Evolutionary conservation across 1,284 basidiomycete species (phyloP).

Genomic region (Moesziomyces sp.): DNA sequence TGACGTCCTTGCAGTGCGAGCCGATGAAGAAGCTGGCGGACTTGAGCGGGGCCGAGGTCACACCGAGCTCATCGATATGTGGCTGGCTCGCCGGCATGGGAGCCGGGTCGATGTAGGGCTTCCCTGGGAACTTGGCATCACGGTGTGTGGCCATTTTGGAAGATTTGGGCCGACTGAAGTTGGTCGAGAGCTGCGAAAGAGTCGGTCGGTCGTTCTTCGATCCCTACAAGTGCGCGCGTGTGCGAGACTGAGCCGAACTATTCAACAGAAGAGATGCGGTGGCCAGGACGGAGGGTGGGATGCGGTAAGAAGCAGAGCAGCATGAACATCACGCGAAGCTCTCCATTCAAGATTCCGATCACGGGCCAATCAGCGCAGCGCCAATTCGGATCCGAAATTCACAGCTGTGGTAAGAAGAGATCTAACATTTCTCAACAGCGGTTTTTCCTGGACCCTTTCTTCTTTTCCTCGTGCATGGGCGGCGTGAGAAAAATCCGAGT

Average conservation of each 20-base stretch:
- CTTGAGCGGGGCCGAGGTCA: constrained; percentile 92
- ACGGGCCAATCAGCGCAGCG: constrained; percentile 40
- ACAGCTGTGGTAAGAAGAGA: background rate
- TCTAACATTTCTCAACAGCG: constrained; percentile 6
- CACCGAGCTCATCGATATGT: constrained; percentile 88
- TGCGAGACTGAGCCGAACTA: no score
- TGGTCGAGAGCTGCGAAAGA: no score
- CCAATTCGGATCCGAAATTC: constrained; percentile 35
- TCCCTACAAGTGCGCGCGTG: no score
- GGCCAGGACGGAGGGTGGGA: constrained; percentile 1
- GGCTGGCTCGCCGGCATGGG: constrained; percentile 70
- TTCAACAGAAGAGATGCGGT: background rate
- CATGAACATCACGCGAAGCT: constrained; percentile 6
- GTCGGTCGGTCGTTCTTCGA: no score
- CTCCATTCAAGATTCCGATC: constrained; percentile 40
- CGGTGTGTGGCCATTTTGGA: constrained; percentile 65
- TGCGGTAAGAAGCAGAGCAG: constrained; percentile 1
- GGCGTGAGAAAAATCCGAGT: no score
- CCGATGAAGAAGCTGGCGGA: constrained; percentile 97
- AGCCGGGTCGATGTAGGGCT: constrained; percentile 65
- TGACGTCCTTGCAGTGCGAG: constrained; percentile 93
- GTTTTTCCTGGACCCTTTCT: background rate
- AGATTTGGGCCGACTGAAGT: no score
- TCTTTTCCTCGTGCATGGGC: constrained; percentile 1
- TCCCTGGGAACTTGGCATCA: constrained; percentile 64